Evolutionary conservation across 1,284 basidiomycete genomes (phyloP), one percentile per base, ranked within the genome.

Genomic region (Rhodotorula sp.): DNA sequence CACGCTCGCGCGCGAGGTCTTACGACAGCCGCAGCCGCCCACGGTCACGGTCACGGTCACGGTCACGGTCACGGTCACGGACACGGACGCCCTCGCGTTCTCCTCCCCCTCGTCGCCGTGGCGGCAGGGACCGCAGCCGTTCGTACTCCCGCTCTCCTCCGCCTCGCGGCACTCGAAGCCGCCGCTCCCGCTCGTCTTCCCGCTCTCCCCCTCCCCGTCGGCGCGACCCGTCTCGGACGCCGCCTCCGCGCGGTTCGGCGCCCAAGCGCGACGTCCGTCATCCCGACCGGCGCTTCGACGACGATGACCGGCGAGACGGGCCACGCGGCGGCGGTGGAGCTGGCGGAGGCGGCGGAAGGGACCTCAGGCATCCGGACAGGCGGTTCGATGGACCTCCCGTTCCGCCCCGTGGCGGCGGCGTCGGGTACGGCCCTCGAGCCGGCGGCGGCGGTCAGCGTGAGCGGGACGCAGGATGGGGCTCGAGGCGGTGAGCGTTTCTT

Each of bases 1-100:
- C 30, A 20, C 28, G 31, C 22, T 34, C 20, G 59, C 40, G 28
- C 24, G 64, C 18, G 15, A 31, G 28, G 30, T 80, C 26, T 79
- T 82, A 7, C 53, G 59, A 54, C 50, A 57, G 44, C 78, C 40
- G 81, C 82, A 28, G 81, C n/a, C 64, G 61, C 26, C 61, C 59
- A 46, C 69, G 18, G 44, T 60, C 64, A 34, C n/a, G n/a, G n/a
- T n/a, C n/a, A n/a, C n/a, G n/a, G n/a, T n/a, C n/a, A n/a, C n/a
- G n/a, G n/a, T n/a, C n/a, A n/a, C n/a, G n/a, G n/a, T n/a, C n/a
- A n/a, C n/a, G n/a, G n/a, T n/a, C 59, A 46, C 69, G 18, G 44
- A 58, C 64, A 34, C 74, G 80, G 24, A 72, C 80, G 16, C 72
- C 75, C 16, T 63, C 66, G 22, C 72, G 70, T 67, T 46, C 73